Conservation (phyloP, 257 asterid genomes). For the Rauvolfia tetraphylla region DNA sequence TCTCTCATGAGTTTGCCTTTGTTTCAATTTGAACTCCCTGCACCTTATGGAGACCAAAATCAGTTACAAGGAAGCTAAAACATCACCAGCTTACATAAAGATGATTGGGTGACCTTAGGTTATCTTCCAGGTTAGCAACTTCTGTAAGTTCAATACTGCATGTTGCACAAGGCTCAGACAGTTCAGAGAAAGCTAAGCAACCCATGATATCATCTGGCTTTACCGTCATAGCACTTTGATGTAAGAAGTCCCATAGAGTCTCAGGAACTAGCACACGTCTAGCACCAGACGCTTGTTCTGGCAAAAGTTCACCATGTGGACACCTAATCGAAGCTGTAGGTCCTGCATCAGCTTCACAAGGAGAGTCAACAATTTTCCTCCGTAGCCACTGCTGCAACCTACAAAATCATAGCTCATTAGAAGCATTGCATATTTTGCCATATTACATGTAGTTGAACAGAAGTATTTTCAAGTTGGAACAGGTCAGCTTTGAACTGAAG, state of each 20-base stretch:
- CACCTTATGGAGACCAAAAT: constrained; percentile 31
- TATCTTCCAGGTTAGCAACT: constrained; percentile 84
- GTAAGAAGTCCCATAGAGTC: constrained; percentile 74
- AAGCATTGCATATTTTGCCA: not conserved
- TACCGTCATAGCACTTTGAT: constrained; percentile 63
- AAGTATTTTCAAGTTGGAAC: not conserved
- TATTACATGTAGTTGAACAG: not conserved
- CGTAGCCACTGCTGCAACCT: constrained; percentile 98
- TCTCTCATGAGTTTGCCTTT: constrained; percentile 79
- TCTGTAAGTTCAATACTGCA: constrained; percentile 70
- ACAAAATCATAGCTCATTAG: constrained; percentile 27
- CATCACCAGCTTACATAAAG: constrained; percentile 18
- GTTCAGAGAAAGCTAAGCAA: constrained; percentile 57
- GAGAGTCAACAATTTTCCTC: constrained; percentile 69
- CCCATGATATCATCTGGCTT: constrained; percentile 73
- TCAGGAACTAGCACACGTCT: constrained; percentile 76
- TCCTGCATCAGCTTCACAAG: constrained; percentile 92
- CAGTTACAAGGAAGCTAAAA: constrained; percentile 26
- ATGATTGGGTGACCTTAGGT: constrained; percentile 54
- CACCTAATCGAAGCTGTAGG: constrained; percentile 93
- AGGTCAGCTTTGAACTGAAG: not conserved
- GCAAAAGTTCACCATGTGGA: constrained; percentile 86
- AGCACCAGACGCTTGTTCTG: constrained; percentile 88
- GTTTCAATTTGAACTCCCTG: constrained; percentile 89
- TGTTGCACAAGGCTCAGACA: constrained; percentile 67